phyloP scores from a whole-genome alignment of 129 eudicot species.

The Rutidosis leptorrhynchoides region DNA sequence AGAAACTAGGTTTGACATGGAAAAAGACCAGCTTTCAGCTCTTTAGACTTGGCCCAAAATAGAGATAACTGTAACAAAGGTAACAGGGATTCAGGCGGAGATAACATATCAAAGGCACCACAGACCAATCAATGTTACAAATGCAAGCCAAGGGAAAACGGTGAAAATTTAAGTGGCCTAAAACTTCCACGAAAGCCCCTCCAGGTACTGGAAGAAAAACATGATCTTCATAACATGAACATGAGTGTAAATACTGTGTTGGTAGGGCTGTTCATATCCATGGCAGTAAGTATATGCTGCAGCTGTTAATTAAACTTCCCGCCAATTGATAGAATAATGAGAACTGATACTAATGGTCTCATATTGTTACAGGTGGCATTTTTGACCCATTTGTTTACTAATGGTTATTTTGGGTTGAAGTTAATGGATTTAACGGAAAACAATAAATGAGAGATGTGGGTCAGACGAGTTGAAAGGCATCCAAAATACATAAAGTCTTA shows the following conservation, averaged over 20 bases:
- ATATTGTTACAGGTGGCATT: no score
- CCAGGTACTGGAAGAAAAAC: constrained; percentile 18
- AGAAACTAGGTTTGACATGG: constrained; percentile 55
- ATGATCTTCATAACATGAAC: constrained; percentile 9
- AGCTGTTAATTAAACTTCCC: no score
- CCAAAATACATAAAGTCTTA: no score
- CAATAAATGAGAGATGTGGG: no score
- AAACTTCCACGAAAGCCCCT: constrained; percentile 40
- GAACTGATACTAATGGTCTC: no score
- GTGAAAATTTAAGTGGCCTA: constrained; percentile 1
- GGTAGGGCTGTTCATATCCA: no score
- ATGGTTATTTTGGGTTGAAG: no score
- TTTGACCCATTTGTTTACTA: no score
- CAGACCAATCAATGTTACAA: constrained; percentile 9
- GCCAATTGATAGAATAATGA: no score
- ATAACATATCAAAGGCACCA: not conserved
- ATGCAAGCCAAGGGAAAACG: constrained; percentile 8
- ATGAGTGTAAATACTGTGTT: constrained; percentile 4
- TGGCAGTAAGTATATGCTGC: no score
- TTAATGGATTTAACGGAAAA: no score
- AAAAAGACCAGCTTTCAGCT: constrained; percentile 23
- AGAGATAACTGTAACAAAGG: constrained; percentile 24
- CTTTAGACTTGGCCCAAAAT: constrained; percentile 15
- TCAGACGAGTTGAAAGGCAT: no score
- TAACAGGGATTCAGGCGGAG: constrained; percentile 22